Conservation (phyloP, 176 grass and related monocot species). For the Panicum miliaceum region DNA sequence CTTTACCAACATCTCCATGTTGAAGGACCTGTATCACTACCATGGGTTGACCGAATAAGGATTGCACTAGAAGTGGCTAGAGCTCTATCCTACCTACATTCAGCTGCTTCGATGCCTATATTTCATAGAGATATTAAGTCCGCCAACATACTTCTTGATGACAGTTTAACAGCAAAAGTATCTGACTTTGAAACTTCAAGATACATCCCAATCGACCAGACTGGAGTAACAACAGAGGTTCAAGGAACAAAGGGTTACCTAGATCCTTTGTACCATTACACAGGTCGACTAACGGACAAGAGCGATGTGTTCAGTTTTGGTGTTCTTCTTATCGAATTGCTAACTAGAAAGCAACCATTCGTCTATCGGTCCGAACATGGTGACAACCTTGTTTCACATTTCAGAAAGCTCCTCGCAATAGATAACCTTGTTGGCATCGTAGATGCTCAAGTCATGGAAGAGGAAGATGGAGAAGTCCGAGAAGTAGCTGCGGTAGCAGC, state of each 20-base stretch:
- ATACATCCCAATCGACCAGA: conserved; percentile 49
- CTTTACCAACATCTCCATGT: conserved; percentile 47
- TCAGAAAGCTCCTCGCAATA: background rate
- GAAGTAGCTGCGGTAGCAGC: conserved; percentile 35
- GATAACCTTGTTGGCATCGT: background rate
- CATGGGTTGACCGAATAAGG: conserved; percentile 45
- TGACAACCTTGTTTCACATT: background rate
- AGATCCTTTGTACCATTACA: conserved; percentile 58
- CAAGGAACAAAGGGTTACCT: conserved; percentile 64
- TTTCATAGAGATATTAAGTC: conserved; percentile 71
- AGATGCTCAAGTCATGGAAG: conserved; percentile 19
- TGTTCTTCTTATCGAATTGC: conserved; percentile 25
- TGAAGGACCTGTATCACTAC: conserved; percentile 17
- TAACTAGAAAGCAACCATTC: conserved; percentile 20
- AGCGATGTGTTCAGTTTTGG: conserved; percentile 35
- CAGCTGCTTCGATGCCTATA: conserved; percentile 38
- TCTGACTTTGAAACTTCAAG: conserved; percentile 64
- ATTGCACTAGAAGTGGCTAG: conserved; percentile 49
- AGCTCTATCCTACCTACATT: conserved; percentile 60
- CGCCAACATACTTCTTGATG: conserved; percentile 62
- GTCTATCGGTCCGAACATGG: background rate
- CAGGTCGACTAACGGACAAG: background rate
- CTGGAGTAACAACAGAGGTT: conserved; percentile 36
- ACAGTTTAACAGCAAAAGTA: conserved; percentile 51
- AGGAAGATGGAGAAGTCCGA: conserved; percentile 17